phyloP scores from a whole-genome alignment of 345 rosid genomes.

The Lepidium africanum region DNA sequence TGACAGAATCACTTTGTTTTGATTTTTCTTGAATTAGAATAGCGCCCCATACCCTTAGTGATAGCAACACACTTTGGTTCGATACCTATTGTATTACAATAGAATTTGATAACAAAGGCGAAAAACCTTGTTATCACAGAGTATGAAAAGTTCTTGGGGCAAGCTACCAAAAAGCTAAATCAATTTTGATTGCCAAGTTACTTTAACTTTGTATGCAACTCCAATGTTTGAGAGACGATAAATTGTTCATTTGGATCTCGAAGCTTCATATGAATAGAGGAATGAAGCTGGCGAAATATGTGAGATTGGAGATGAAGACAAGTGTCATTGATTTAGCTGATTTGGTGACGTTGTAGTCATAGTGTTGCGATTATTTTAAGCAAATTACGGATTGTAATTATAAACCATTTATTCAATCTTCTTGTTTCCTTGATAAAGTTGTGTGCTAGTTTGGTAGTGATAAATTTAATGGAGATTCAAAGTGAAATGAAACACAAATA shows the following conservation, averaged over 20 bases:
- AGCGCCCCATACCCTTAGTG: too few relatives aligned
- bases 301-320: constrained; percentile 61
- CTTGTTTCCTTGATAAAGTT: not conserved
- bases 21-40: too few relatives aligned
- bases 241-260: constrained; percentile 62
- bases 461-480: not conserved
- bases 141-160: constrained; percentile 74
- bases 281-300: constrained; percentile 64
- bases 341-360: constrained; percentile 61
- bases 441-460: constrained; percentile 5
- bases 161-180: constrained; percentile 83
- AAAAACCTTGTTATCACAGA: too few relatives aligned
- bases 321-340: constrained; percentile 78
- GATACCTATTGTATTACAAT: too few relatives aligned
- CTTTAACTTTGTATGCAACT: not conserved
- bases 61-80: too few relatives aligned
- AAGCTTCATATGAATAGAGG: constrained; percentile 70
- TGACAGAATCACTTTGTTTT: too few relatives aligned
- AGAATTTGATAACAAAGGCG: too few relatives aligned
- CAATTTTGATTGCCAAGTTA: constrained; percentile 80
- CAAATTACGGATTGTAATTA: constrained; percentile 73
- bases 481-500: not conserved
- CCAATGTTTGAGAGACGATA: not conserved
- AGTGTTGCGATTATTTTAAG: constrained; percentile 65
- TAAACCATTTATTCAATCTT: not conserved